These are phyloP conservation scores for Eimeria acervulina DNA, from an alignment of 169 alveolate genomes.

Conservation along the genomic window DNA sequence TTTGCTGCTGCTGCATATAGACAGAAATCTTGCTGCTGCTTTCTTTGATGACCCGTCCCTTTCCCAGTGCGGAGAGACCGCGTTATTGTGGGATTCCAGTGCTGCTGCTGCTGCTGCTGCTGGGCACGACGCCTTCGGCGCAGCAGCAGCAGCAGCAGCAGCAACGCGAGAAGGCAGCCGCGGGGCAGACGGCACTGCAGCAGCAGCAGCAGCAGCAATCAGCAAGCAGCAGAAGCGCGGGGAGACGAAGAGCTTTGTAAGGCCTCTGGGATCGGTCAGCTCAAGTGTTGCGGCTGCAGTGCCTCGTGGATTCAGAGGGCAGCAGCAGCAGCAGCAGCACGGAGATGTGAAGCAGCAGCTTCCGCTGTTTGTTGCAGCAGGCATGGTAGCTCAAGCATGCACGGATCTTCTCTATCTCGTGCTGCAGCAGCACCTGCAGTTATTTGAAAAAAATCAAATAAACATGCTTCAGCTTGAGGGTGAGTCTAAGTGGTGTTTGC, in stretches of 20 bases:
- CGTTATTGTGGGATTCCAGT: no score
- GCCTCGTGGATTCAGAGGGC: not conserved
- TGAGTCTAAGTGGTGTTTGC: not conserved
- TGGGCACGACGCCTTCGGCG: not conserved
- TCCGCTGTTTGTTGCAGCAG: not conserved
- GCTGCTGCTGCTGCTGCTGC: not conserved
- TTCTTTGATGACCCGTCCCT: not conserved
- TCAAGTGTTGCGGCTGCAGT: not conserved
- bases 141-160: not conserved
- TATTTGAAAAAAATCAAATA: not conserved
- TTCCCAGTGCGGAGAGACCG: not conserved
- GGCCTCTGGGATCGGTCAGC: not conserved
- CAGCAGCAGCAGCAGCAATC: not conserved
- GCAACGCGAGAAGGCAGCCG: slow-evolving; percentile 17
- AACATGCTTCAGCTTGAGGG: not conserved
- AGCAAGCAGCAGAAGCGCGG: slow-evolving; percentile 5
- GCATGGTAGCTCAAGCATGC: slow-evolving; percentile 56
- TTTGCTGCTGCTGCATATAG: not conserved
- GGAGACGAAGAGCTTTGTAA: not conserved
- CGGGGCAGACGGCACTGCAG: slow-evolving; percentile 17
- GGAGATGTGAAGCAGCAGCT: not conserved
- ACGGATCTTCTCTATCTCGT: not conserved
- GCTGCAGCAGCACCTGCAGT: slow-evolving; percentile 15
- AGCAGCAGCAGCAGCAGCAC: slow-evolving; percentile 1
- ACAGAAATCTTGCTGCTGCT: not conserved